phyloP scores from a whole-genome alignment of 2,329 filamentous ascomycete genomes.

The Juglanconis sp. region DNA sequence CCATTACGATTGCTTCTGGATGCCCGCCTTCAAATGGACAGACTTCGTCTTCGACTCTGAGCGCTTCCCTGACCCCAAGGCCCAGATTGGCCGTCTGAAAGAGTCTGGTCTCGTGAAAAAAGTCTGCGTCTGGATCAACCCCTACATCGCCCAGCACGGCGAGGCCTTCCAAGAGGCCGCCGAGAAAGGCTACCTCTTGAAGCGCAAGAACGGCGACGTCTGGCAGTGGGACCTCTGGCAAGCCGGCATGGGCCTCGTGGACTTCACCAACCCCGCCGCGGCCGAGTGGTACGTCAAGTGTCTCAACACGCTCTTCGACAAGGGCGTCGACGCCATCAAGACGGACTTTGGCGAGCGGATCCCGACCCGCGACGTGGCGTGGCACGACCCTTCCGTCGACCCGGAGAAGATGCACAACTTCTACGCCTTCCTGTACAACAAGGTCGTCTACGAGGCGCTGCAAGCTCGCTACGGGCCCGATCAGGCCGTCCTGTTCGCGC shows the following conservation, averaged over 20 bases:
- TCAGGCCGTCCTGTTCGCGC: slow-evolving; percentile 64
- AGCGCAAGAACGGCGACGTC: slow-evolving; percentile 64
- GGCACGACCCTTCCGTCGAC: slow-evolving; percentile 57
- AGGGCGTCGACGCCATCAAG: slow-evolving; percentile 70
- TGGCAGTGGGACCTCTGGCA: slow-evolving; percentile 80
- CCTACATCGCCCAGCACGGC: slow-evolving; percentile 69
- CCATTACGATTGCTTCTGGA: slow-evolving; percentile 77
- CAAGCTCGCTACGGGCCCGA: slow-evolving; percentile 47
- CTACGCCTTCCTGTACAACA: slow-evolving; percentile 73
- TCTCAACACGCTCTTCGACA: slow-evolving; percentile 61
- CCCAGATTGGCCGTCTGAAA: slow-evolving; percentile 63
- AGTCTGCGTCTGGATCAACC: slow-evolving; percentile 74
- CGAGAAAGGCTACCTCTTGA: slow-evolving; percentile 66
- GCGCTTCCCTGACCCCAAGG: slow-evolving; percentile 65
- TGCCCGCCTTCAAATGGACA: slow-evolving; percentile 72
- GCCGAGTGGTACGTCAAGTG: slow-evolving; percentile 62
- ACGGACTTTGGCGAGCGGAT: slow-evolving; percentile 75
- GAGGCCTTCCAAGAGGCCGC: slow-evolving; percentile 62
- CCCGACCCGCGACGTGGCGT: slow-evolving; percentile 62
- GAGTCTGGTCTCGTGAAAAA: slow-evolving; percentile 58
- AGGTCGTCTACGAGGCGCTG: slow-evolving; percentile 64
- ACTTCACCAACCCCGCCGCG: slow-evolving; percentile 71
- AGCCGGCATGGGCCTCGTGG: slow-evolving; percentile 70
- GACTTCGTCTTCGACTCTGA: slow-evolving; percentile 69
- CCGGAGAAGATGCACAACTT: slow-evolving; percentile 72